These are phyloP conservation scores for Laetiporus sulphureus DNA, from an alignment of 1,284 basidiomycete species.

Conservation along the genomic window DNA sequence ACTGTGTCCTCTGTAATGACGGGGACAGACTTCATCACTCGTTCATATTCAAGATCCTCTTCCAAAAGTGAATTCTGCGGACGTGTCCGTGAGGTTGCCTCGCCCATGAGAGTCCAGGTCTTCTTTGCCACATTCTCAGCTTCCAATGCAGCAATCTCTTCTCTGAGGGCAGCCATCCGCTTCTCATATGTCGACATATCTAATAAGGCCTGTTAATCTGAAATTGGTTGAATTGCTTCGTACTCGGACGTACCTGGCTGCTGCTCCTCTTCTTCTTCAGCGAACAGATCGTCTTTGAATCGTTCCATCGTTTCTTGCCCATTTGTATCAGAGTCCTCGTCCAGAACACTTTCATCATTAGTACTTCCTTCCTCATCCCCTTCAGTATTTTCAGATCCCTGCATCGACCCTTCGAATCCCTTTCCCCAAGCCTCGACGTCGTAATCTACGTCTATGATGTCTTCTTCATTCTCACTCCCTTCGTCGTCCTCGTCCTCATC, in stretches of 20 bases:
- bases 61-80: slow-evolving; percentile 91
- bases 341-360: slow-evolving; percentile 20
- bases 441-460: slow-evolving; percentile 23
- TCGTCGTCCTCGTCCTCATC: slow-evolving; percentile 35
- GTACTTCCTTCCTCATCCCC: slow-evolving; percentile 23
- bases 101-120: slow-evolving; percentile 90
- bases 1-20: slow-evolving; percentile 89
- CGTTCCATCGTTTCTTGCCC: slow-evolving; percentile 45
- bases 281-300: slow-evolving; percentile 63
- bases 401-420: slow-evolving; percentile 10
- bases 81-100: slow-evolving; percentile 76
- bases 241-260: slow-evolving; percentile 29
- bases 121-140: slow-evolving; percentile 67
- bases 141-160: slow-evolving; percentile 68
- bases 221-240: not conserved
- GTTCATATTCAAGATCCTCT: slow-evolving; percentile 95
- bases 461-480: slow-evolving; percentile 23
- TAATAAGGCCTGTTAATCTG: slow-evolving; percentile 2
- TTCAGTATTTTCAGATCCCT: slow-evolving; percentile 14
- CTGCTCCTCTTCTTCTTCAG: slow-evolving; percentile 44
- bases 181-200: slow-evolving; percentile 55
- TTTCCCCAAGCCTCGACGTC: too few species aligned
- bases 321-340: slow-evolving; percentile 22
- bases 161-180: slow-evolving; percentile 49
- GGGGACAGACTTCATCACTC: slow-evolving; percentile 80